These are phyloP conservation scores for Aspergillus nomiae DNA, from an alignment of 2,329 filamentous ascomycete species.

Conservation along the genomic window DNA sequence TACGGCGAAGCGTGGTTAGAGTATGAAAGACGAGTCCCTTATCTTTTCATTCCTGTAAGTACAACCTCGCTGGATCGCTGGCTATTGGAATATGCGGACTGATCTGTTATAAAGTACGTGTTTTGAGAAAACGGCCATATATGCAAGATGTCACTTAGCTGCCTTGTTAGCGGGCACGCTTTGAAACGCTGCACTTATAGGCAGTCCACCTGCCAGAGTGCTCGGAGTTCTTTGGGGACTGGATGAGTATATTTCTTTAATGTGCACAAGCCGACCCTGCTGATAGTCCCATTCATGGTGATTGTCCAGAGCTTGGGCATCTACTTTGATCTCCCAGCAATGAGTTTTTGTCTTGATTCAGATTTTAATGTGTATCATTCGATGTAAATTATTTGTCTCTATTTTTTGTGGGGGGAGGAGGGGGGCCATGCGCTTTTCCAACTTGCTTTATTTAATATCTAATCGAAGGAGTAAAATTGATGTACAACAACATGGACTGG, in stretches of 20 bases:
- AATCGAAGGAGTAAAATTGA: background rate
- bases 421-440: background rate
- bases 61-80: too few relatives aligned
- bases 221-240: background rate
- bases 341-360: background rate
- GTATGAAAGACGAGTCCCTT: slow-evolving; percentile 78
- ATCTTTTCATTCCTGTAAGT: slow-evolving; percentile 76
- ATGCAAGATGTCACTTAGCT: background rate
- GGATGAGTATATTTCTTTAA: background rate
- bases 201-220: background rate
- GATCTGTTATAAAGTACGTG: slow-evolving; percentile 29
- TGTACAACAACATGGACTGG: background rate
- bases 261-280: background rate
- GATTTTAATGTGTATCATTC: background rate
- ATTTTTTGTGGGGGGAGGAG: background rate
- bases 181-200: background rate
- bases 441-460: background rate
- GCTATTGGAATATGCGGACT: slow-evolving; percentile 3
- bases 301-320: background rate
- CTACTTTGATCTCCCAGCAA: background rate
- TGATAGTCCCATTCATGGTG: background rate
- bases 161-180: background rate
- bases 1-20: slow-evolving; percentile 82
- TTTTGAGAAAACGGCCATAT: slow-evolving; percentile 27
- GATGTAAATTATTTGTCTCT: background rate